phyloP scores from a whole-genome alignment of 2,329 filamentous ascomycete genomes.

The Aspergillus melleus region DNA sequence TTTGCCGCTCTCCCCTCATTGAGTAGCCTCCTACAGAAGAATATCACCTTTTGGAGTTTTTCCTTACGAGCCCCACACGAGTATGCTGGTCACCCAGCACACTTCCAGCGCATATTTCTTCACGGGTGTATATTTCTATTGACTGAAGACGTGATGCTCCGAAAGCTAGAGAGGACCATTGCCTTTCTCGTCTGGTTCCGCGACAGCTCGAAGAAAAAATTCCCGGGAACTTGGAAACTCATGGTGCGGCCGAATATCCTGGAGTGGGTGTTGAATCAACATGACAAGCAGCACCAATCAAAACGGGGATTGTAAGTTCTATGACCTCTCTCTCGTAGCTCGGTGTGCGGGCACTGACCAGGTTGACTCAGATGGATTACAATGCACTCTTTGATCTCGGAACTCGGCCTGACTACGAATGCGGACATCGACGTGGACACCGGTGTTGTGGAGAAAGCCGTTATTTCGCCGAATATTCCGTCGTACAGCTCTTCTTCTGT shows the following conservation, averaged over 20 bases:
- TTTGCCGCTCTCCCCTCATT: conserved; percentile 32
- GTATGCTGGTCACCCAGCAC: conserved; percentile 18
- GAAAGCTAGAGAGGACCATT: conserved; percentile 29
- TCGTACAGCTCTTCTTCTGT: conserved; percentile 31
- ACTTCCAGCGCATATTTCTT: conserved; percentile 41
- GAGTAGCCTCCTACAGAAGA: conserved; percentile 20
- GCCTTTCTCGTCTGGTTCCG: conserved; percentile 41
- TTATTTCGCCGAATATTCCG: conserved; percentile 31
- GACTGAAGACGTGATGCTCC: conserved; percentile 41
- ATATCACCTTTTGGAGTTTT: conserved; percentile 35
- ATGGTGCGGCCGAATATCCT: conserved; percentile 39
- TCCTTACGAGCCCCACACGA: conserved; percentile 29
- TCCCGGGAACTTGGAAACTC: conserved; percentile 37
- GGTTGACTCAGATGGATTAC: conserved; percentile 20
- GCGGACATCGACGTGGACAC: conserved; percentile 20
- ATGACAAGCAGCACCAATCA: conserved; percentile 9
- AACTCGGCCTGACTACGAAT: conserved; percentile 10
- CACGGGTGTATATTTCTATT: conserved; percentile 39
- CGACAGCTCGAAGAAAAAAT: conserved; percentile 19
- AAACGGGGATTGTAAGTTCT: conserved; percentile 22
- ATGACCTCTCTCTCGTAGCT: neutral
- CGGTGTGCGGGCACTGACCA: neutral
- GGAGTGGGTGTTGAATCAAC: conserved; percentile 33
- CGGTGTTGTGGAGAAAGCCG: conserved; percentile 24
- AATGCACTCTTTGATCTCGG: conserved; percentile 30